A percentile compares a stretch with the other conserved stretches of the same genome.
Conservation (phyloP, 1,284 basidiomycete species). For the Ustilago crameri region DNA sequence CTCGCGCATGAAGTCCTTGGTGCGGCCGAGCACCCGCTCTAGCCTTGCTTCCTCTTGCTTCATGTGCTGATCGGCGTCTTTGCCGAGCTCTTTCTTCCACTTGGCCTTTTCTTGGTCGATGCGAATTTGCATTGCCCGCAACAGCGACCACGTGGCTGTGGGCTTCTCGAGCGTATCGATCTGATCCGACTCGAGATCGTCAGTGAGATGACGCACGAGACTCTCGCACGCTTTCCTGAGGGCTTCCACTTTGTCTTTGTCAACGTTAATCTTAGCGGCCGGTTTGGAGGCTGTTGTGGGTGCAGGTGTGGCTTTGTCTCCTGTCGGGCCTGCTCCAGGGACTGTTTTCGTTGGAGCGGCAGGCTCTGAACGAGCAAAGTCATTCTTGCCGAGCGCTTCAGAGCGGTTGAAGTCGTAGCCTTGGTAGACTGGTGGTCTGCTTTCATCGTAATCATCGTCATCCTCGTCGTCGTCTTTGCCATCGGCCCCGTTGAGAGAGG, state of each 20-base stretch:
- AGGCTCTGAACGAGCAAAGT: slow-evolving; percentile 29
- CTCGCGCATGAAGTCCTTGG: slow-evolving; percentile 56
- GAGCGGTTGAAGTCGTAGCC: slow-evolving; percentile 54
- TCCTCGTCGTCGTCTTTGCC: slow-evolving; percentile 29
- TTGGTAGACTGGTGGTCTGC: slow-evolving; percentile 43
- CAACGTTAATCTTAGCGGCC: slow-evolving; percentile 4
- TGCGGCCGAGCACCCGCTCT: slow-evolving; percentile 38
- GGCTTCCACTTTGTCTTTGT: slow-evolving; percentile 23
- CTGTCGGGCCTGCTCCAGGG: slow-evolving; percentile 24
- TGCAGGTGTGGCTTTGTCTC: slow-evolving; percentile 2
- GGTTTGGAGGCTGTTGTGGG: not conserved
- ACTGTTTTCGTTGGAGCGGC: slow-evolving; percentile 6
- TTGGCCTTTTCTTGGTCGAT: slow-evolving; percentile 57
- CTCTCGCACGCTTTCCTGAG: slow-evolving; percentile 25
- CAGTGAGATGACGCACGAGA: slow-evolving; percentile 25
- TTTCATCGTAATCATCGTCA: slow-evolving; percentile 54
- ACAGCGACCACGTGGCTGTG: slow-evolving; percentile 51
- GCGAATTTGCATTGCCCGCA: slow-evolving; percentile 55
- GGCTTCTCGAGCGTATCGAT: slow-evolving; percentile 61
- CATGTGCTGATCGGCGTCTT: slow-evolving; percentile 22
- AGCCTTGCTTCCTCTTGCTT: slow-evolving; percentile 41
- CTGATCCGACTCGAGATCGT: slow-evolving; percentile 41
- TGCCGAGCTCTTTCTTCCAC: slow-evolving; percentile 53
- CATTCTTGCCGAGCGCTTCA: slow-evolving; percentile 32
- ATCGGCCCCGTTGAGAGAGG: slow-evolving; percentile 20